Percentiles rank a stretch among this genome's conserved stretches.
phyloP scores from a whole-genome alignment of 1,284 basidiomycete genomes.

The Ganoderma lingzhi region DNA sequence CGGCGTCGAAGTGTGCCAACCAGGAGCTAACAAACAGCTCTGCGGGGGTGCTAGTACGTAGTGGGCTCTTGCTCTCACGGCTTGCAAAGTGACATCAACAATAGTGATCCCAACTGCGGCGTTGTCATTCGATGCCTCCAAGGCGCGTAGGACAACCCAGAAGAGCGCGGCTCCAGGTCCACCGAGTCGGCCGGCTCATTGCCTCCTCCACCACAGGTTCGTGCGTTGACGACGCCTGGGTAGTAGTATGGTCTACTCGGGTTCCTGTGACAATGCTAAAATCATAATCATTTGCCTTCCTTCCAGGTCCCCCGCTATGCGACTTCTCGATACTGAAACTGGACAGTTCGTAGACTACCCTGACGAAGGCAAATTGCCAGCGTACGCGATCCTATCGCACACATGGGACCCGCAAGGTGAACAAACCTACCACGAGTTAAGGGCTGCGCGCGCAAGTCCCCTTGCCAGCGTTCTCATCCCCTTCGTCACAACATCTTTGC shows the following conservation, averaged over 20 bases:
- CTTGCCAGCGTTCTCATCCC: background rate
- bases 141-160: background rate
- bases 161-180: background rate
- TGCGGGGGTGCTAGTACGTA: no score
- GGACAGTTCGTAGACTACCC: background rate
- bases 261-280: background rate
- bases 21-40: no score
- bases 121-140: no score
- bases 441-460: background rate
- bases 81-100: no score
- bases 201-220: background rate
- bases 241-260: background rate
- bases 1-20: no score
- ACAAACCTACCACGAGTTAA: conserved; percentile 1
- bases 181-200: background rate
- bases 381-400: conserved; percentile 9
- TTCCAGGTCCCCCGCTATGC: background rate
- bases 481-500: background rate
- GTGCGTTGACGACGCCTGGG: background rate
- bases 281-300: background rate
- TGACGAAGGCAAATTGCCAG: background rate
- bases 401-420: conserved; percentile 6
- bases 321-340: background rate
- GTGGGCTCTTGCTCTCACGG: no score
- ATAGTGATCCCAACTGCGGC: no score